Base-by-base conservation (phyloP, 306 rosid species). In the Vigna mungo region DNA sequence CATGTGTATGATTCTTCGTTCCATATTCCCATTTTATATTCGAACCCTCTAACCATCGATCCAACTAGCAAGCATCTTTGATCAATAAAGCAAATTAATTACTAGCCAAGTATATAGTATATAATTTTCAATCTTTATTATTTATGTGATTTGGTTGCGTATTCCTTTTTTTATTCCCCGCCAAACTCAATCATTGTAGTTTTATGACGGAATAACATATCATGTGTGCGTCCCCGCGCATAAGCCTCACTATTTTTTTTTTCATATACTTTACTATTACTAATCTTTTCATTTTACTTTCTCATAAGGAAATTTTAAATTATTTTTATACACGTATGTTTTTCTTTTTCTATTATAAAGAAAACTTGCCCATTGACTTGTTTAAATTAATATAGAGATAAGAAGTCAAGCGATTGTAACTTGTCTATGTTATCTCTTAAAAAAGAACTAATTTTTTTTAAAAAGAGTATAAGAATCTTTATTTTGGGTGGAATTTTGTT, bases 111-210 rank as follows among this genome's bases (percentile, higher is more conserved):
- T 30, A 74, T 43, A 72, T 27, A 18, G 71, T 51, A 49, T 34
- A 12, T 36, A 52, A 34, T 11, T 43, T 73, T 4, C 2, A 73
- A 2, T 43, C 9, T 7, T 9, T 13, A 54, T 66, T 37, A 14
- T 53, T 76, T 25, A 10, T 41, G 20, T 21, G 9, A 65, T 37
- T 64, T 72, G 78, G 61, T 60, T 20, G 47, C 18, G 44, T 44
- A 60, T 74, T 32, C 61, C 58, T 55, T 74, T 44, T 53, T 66
- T 67, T 74, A 62, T 74, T 56, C 70, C 79, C 80, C 49, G 76
- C 71, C 65, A 67, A 64, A 32, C n/a, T 30, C 25, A 16, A 54
- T 65, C 25, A 73, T 80, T 72, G 23, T 46, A 21, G 71, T 47
- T 46, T 46, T 32, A 63, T 13, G 23, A 36, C 36, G 4, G 17